Evolutionary conservation across 2,329 filamentous ascomycete species (phyloP).

Genomic region (Didymella segeticola): DNA sequence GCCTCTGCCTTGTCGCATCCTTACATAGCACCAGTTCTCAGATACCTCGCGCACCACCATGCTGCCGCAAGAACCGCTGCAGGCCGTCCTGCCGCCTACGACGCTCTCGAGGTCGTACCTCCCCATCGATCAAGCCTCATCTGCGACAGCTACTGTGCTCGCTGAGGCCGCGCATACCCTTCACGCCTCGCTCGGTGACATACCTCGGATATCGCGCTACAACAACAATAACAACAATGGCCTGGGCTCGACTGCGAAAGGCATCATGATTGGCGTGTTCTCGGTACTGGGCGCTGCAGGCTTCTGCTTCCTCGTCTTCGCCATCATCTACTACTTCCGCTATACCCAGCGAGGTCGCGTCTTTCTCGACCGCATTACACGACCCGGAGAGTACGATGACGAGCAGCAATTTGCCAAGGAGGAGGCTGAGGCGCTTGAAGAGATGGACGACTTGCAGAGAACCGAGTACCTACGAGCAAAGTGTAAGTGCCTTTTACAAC

Average conservation of each 20-base stretch:
- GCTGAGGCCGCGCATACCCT: constrained; percentile 22
- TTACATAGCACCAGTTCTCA: constrained; percentile 7
- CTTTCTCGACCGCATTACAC: constrained; percentile 87
- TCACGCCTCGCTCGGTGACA: constrained; percentile 27
- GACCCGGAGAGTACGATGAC: constrained; percentile 96
- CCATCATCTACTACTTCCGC: constrained; percentile 90
- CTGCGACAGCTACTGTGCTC: constrained; percentile 32
- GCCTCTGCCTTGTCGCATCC: constrained; percentile 4
- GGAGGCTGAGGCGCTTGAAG: constrained; percentile 92
- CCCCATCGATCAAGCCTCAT: constrained; percentile 30
- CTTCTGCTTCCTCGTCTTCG: constrained; percentile 78
- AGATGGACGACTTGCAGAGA: constrained; percentile 91
- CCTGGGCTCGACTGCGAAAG: constrained; percentile 68
- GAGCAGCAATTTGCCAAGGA: constrained; percentile 93
- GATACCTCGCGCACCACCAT: constrained; percentile 28
- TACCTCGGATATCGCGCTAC: constrained; percentile 34
- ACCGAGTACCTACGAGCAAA: constrained; percentile 94
- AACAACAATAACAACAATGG: constrained; percentile 27
- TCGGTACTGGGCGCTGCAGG: constrained; percentile 93
- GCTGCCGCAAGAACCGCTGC: constrained; percentile 42
- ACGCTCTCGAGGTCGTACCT: constrained; percentile 43
- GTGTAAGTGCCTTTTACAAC: constrained; percentile 63
- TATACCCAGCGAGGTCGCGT: constrained; percentile 89
- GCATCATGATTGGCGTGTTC: constrained; percentile 92
- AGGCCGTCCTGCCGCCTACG: constrained; percentile 36